A percentile compares a stretch with the other conserved stretches of the same genome.
These are phyloP conservation scores for Sphaerosporella brunnea DNA, from an alignment of 495 filamentous ascomycete genomes.

Conservation along the genomic window DNA sequence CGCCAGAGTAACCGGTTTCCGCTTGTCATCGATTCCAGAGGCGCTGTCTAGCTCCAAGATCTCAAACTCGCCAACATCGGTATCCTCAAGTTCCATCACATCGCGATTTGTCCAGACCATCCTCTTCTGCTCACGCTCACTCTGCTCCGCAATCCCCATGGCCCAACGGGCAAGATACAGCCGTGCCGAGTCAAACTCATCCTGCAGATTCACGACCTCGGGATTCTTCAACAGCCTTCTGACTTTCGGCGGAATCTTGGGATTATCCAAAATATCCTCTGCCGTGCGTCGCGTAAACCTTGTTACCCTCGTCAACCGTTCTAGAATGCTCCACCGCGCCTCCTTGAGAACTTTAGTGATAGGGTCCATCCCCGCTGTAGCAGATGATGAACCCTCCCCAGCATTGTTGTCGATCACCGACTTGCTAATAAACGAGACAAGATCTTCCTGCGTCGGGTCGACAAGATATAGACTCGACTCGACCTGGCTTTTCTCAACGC, in stretches of 20 bases:
- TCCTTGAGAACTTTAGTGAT: conserved; percentile 90
- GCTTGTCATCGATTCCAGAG: conserved; percentile 49
- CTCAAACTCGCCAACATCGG: conserved; percentile 87
- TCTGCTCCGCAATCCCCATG: conserved; percentile 95
- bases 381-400: conserved; percentile 22
- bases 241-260: conserved; percentile 71
- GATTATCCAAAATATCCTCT: conserved; percentile 77
- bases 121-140: conserved; percentile 60
- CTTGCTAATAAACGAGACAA: conserved; percentile 55
- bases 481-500: conserved; percentile 60
- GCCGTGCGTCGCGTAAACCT: conserved; percentile 85
- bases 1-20: conserved; percentile 56
- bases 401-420: conserved; percentile 30
- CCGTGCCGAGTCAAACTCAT: conserved; percentile 91
- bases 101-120: conserved; percentile 80
- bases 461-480: conserved; percentile 83
- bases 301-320: conserved; percentile 89
- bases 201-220: conserved; percentile 84
- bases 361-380: conserved; percentile 69
- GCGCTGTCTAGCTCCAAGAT: conserved; percentile 65
- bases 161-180: conserved; percentile 92
- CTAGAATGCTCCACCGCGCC: conserved; percentile 84
- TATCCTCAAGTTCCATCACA: conserved; percentile 83
- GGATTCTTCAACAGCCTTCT: conserved; percentile 72
- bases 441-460: conserved; percentile 71